Evolutionary conservation across 2,329 filamentous ascomycete genomes (phyloP).

Genomic region (Lasiodiplodia gonubiensis): DNA sequence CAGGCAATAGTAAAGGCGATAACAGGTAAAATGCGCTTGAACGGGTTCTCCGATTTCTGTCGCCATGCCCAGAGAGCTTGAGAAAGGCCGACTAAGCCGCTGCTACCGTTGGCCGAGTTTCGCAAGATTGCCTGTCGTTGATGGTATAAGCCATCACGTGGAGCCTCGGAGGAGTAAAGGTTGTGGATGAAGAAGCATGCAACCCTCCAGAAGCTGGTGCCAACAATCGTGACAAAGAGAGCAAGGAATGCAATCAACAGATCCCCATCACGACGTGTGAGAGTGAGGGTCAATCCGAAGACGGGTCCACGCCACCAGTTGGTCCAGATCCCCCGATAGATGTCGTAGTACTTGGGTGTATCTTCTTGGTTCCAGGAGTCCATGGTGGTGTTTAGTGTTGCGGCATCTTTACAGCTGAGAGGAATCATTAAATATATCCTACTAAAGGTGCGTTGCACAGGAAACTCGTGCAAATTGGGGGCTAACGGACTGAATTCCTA

Average conservation of each 20-base stretch:
- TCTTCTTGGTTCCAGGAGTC: too few species aligned
- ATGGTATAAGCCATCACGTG: slow-evolving; percentile 37
- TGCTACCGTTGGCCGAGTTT: slow-evolving; percentile 22
- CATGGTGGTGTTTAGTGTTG: too few species aligned
- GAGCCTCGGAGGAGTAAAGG: slow-evolving; percentile 27
- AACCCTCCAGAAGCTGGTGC: slow-evolving; percentile 35
- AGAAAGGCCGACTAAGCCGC: background rate
- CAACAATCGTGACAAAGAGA: slow-evolving; percentile 39
- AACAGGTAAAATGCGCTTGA: slow-evolving; percentile 26
- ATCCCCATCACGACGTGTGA: slow-evolving; percentile 37
- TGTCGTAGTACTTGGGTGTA: too few species aligned
- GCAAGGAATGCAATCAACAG: slow-evolving; percentile 45
- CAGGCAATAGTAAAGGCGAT: background rate
- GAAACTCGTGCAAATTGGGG: too few species aligned
- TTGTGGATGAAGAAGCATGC: slow-evolving; percentile 34
- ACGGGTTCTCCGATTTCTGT: slow-evolving; percentile 22
- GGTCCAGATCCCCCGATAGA: slow-evolving; percentile 42
- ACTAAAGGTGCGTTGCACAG: too few species aligned
- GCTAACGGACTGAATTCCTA: too few species aligned
- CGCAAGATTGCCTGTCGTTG: slow-evolving; percentile 30
- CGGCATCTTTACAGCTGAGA: too few species aligned
- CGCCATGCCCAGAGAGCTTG: slow-evolving; percentile 1
- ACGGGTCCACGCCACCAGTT: slow-evolving; percentile 42
- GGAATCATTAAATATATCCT: too few species aligned
- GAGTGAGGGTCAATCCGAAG: slow-evolving; percentile 42